Base-by-base conservation (phyloP, 2,329 filamentous ascomycete species). In the Curvularia lunata region DNA sequence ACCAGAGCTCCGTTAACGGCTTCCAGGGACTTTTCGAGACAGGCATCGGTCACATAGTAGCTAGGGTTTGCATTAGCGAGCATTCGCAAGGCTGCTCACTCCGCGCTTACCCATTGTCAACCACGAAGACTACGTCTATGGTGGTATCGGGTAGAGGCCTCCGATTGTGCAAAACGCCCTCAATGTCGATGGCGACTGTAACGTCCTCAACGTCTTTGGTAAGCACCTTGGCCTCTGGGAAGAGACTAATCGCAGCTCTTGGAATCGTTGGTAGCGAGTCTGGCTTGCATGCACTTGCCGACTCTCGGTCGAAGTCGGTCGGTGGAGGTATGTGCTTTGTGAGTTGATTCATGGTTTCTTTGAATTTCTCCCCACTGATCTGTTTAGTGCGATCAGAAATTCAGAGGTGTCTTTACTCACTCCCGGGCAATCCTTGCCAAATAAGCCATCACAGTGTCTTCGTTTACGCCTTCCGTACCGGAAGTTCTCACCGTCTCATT, bases 41-140 rank as follows among this genome's bases (percentile, higher is more conserved):
- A 71, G 2, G 68, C 64, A 12, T 59, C 59, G 19, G 67, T 70
- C 18, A 72, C 71, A 38, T 73, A 72, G 54, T 72, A 73, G 1
- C 71, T 75, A 27, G 21, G 42, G 1, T 16, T 6, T 32, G 30
- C 12, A 41, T 65, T 34, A 64, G 56, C 40, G 25, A 23, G 21
- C 16, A 37, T 43, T 16, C 5, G 23, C 5, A 13, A 34, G 19
- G 23, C 28, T 21, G 21, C 18, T 13, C 16, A 10, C 6, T n/a
- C 8, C 5, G 16, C 34, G 54, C 57, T 60, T 62, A 77, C 75
- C 73, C 72, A 49, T 77, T 78, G 56, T 79, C 76, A 32, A 79
- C 61, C 19, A 79, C 57, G 21, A 78, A 66, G 5, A 76, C 59
- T 4, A 77, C 56, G 61, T 78, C 75, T 18, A 78, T 59, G 7